Percentiles rank a stretch among this genome's conserved stretches.
phyloP scores from a whole-genome alignment of 257 asterid genomes.

The Coffea eugenioides region DNA sequence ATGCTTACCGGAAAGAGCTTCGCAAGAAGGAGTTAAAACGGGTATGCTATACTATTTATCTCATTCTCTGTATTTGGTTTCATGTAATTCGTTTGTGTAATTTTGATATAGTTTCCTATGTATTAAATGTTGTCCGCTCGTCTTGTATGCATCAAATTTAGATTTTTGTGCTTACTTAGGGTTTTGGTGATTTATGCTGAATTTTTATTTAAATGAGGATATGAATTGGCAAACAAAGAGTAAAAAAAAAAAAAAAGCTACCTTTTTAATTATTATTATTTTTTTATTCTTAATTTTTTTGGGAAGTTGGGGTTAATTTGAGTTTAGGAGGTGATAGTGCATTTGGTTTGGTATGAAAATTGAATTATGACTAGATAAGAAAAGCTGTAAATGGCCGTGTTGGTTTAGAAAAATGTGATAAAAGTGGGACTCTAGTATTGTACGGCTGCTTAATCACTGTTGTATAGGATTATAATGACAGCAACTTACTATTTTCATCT shows the following conservation, averaged over 20 bases:
- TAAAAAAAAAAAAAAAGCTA: background rate
- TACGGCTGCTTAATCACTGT: background rate
- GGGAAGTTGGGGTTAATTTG: background rate
- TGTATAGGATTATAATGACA: background rate
- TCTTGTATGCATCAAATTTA: background rate
- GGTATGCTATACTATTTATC: constrained; percentile 31
- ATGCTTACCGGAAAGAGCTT: constrained; percentile 88
- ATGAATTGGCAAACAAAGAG: background rate
- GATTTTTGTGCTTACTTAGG: background rate
- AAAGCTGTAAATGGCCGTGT: background rate
- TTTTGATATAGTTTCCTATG: background rate
- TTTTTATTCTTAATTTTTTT: background rate
- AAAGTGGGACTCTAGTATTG: background rate
- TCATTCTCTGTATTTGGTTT: background rate
- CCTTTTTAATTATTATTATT: background rate
- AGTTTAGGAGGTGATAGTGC: background rate
- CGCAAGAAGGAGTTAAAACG: constrained; percentile 91
- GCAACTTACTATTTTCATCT: background rate
- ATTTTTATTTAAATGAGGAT: background rate
- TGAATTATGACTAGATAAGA: background rate
- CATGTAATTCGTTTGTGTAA: background rate
- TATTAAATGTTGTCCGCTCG: background rate
- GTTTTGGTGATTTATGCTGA: background rate
- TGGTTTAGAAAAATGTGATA: too few relatives aligned
- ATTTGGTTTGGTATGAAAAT: background rate